Conservation (phyloP, 257 asterid species). For the Salvia splendens region DNA sequence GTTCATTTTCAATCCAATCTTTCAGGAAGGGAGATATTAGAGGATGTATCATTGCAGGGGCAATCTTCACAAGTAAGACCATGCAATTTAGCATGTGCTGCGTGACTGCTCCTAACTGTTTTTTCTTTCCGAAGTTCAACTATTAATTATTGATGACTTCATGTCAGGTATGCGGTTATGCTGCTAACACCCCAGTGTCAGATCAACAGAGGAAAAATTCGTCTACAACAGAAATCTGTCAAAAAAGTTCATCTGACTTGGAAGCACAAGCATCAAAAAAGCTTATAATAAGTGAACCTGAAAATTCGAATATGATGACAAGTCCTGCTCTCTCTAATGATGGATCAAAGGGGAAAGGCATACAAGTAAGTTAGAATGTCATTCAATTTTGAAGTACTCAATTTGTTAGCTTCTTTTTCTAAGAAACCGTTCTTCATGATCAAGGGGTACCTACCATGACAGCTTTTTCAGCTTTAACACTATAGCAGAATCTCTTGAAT, state of each 20-base stretch:
- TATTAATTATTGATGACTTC: not conserved
- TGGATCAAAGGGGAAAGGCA: constrained; percentile 25
- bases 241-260: constrained; percentile 14
- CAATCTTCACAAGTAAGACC: constrained; percentile 35
- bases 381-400: not conserved
- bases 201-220: constrained; percentile 26
- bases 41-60: constrained; percentile 17
- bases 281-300: constrained; percentile 18
- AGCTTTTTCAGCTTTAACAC: not conserved
- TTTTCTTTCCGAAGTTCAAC: not conserved
- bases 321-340: constrained; percentile 20
- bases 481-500: constrained; percentile 17
- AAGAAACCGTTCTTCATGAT: constrained; percentile 14
- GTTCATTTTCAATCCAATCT: constrained; percentile 18
- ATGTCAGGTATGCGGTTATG: constrained; percentile 5
- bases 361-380: constrained; percentile 35
- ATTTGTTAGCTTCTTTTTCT: not conserved
- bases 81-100: constrained; percentile 13
- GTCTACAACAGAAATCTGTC: constrained; percentile 2
- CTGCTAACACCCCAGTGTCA: not conserved
- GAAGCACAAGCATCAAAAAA: constrained; percentile 26
- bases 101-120: not conserved
- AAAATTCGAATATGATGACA: constrained; percentile 13
- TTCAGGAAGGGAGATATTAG: constrained; percentile 28
- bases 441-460: not conserved